Percentiles rank a stretch among this genome's conserved stretches.
Evolutionary conservation across 2,329 filamentous ascomycete species (phyloP).

Genomic region (Botrytis aclada): DNA sequence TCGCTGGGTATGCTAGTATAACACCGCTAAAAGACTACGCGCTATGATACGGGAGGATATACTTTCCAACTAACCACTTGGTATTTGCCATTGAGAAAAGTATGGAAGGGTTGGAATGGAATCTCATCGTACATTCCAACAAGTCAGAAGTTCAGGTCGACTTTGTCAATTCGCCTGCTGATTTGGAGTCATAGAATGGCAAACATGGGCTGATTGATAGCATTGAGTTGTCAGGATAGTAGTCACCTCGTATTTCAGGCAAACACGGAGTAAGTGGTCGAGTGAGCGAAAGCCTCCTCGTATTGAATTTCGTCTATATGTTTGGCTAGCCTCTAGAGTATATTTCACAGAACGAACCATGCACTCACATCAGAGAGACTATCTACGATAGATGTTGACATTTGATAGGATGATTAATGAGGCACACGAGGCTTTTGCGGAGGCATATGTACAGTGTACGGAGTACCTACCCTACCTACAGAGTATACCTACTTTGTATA

Average conservation of each 20-base stretch:
- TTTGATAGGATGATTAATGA: no score
- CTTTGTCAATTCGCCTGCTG: background rate
- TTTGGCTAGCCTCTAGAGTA: background rate
- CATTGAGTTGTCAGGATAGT: background rate
- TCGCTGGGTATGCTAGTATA: no score
- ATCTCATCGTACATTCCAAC: conserved; percentile 1
- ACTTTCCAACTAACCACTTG: background rate
- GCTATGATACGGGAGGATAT: background rate
- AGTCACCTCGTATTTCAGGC: background rate
- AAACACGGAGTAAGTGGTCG: background rate
- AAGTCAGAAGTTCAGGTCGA: background rate
- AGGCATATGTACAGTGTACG: background rate
- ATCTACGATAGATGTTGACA: no score
- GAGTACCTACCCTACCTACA: no score
- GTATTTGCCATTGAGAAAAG: no score
- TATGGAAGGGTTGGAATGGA: background rate
- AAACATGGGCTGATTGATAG: background rate
- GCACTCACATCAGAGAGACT: no score
- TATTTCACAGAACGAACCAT: no score
- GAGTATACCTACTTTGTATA: no score
- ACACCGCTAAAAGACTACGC: no score
- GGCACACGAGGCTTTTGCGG: no score
- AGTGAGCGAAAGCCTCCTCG: background rate
- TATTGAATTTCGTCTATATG: background rate
- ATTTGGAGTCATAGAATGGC: background rate